A percentile compares a stretch with the other conserved stretches of the same genome.
These are phyloP conservation scores for Limonium bicolor DNA, from an alignment of 148 eudicot species.

Conservation along the genomic window DNA sequence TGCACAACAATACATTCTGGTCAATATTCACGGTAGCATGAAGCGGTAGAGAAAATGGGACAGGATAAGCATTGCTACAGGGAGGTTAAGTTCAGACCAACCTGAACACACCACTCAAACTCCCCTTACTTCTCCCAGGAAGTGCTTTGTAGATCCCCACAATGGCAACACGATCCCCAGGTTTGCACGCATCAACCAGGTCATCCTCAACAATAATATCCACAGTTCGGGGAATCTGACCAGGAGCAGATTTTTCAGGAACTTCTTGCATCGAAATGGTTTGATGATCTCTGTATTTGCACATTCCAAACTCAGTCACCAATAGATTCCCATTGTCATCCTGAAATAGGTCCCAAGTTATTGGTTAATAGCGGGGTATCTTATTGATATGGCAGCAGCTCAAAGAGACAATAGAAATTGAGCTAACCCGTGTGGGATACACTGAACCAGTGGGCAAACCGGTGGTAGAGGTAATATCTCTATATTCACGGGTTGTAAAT, in stretches of 20 bases:
- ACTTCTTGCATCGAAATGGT: constrained; percentile 97
- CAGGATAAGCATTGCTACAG: no score
- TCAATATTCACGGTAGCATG: constrained; percentile 1
- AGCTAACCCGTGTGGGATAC: constrained; percentile 88
- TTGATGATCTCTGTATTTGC: constrained; percentile 98
- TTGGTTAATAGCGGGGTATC: neutral
- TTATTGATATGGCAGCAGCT: neutral
- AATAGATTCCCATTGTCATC: constrained; percentile 91
- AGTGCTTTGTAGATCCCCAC: constrained; percentile 95
- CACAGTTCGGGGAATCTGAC: constrained; percentile 93
- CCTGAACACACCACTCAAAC: constrained; percentile 99
- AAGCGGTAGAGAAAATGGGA: neutral
- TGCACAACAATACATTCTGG: constrained; percentile 10
- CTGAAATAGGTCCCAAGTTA: constrained; percentile 17
- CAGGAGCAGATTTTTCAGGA: constrained; percentile 98
- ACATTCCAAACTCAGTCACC: constrained; percentile 91
- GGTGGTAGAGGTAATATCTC: constrained; percentile 82
- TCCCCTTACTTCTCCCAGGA: constrained; percentile 90
- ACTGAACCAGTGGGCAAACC: constrained; percentile 99
- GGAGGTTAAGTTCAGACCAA: no score
- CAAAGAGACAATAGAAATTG: neutral
- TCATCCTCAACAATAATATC: constrained; percentile 94
- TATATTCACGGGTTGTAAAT: constrained; percentile 80
- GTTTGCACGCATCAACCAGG: constrained; percentile 94
- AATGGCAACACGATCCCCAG: constrained; percentile 96